These are phyloP conservation scores for Lasiosphaeria ovina DNA, from an alignment of 495 filamentous ascomycete species.

Conservation along the genomic window DNA sequence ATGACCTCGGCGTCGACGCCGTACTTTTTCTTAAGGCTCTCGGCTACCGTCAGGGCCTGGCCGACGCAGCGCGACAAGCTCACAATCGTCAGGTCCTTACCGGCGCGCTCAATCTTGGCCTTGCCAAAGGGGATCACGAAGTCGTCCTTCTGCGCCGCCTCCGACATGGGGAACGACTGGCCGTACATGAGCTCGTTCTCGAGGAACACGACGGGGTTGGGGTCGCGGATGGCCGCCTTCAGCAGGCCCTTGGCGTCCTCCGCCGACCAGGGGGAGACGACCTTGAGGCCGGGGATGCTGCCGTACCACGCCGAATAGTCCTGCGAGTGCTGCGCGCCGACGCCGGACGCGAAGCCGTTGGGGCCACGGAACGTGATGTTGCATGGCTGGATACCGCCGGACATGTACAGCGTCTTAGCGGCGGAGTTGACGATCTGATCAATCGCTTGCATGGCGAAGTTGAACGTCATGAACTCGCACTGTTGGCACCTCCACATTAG, in stretches of 20 bases:
- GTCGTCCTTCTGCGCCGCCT: constrained; percentile 89
- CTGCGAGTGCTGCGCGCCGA: constrained; percentile 96
- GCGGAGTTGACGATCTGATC: constrained; percentile 99
- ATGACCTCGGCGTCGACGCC: constrained; percentile 95
- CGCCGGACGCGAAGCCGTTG: constrained; percentile 95
- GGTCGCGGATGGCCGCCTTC: constrained; percentile 97
- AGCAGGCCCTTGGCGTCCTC: constrained; percentile 97
- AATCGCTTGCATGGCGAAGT: constrained; percentile 99
- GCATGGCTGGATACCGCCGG: constrained; percentile 97
- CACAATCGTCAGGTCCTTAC: constrained; percentile 95
- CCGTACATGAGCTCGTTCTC: constrained; percentile 99
- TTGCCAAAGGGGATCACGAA: constrained; percentile 96
- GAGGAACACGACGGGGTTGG: constrained; percentile 90
- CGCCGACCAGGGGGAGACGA: constrained; percentile 90
- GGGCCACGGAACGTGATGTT: constrained; percentile 99
- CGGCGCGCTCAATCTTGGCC: constrained; percentile 95
- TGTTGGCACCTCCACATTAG: constrained; percentile 34
- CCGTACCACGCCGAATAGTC: constrained; percentile 99
- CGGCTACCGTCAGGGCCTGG: constrained; percentile 83
- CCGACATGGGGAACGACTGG: constrained; percentile 90
- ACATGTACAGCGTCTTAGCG: constrained; percentile 99
- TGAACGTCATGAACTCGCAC: constrained; percentile 99
- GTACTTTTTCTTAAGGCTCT: constrained; percentile 89
- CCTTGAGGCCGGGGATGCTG: constrained; percentile 95
- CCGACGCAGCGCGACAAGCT: constrained; percentile 93